These are phyloP conservation scores for Chenopodium formosanum DNA, from an alignment of 148 eudicot genomes.

Conservation along the genomic window DNA sequence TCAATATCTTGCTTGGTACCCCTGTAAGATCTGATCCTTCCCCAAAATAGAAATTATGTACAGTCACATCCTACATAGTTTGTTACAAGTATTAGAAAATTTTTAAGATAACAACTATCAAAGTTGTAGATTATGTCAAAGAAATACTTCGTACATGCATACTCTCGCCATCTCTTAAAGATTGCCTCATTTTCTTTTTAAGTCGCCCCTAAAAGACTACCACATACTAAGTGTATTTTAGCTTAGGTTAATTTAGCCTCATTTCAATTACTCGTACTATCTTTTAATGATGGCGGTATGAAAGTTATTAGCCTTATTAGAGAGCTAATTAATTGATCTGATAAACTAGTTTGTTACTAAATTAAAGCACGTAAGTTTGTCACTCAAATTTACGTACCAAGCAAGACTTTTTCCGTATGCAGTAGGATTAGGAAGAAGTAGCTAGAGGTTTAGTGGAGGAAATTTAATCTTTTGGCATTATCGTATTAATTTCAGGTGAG, in stretches of 20 bases:
- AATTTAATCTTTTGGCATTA: not conserved
- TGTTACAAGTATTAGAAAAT: not conserved
- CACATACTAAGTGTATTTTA: too few species aligned
- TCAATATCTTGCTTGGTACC: slow-evolving; percentile 60
- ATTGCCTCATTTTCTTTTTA: too few species aligned
- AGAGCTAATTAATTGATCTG: too few species aligned
- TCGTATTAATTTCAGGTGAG: not conserved
- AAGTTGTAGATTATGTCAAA: too few species aligned
- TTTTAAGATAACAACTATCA: too few species aligned
- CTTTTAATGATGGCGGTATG: too few species aligned
- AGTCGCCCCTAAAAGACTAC: too few species aligned
- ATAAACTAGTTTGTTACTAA: not conserved
- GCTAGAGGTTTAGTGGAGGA: not conserved
- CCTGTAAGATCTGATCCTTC: slow-evolving; percentile 71
- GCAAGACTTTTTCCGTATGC: not conserved
- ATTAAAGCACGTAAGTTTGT: not conserved
- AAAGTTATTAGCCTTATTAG: too few species aligned
- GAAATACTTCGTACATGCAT: too few species aligned
- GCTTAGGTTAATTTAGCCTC: too few species aligned
- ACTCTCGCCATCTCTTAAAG: too few species aligned
- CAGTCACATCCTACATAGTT: slow-evolving; percentile 42
- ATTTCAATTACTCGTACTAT: too few species aligned
- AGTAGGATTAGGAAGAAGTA: not conserved
- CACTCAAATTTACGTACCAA: not conserved
- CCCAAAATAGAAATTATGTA: slow-evolving; percentile 44